Evolutionary conservation across 2,329 filamentous ascomycete species (phyloP), one percentile per base, ranked within the genome.

Genomic region (Nemania serpens): DNA sequence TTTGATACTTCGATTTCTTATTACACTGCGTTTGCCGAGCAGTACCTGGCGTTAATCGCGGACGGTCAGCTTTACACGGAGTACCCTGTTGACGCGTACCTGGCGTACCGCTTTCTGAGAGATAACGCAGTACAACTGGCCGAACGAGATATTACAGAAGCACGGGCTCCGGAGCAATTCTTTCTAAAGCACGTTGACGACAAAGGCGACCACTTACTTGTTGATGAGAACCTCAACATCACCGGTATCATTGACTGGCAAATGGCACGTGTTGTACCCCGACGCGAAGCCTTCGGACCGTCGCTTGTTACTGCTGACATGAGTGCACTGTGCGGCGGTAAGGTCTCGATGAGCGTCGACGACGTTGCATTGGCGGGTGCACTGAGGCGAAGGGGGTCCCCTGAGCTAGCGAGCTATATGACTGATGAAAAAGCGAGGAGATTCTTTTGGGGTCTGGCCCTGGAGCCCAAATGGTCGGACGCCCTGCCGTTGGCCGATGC

Each of bases 211-310:
- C 75, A 78, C 46, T 67, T 79, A 9, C 68, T 79, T 2, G 54
- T 65, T n/a, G 72, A 78, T 55, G 64, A 75, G n/a, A 62, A 74
- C 13, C 75, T 68, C 49, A 75, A 75, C 46, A 74, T 78, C 29
- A 77, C 74, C 11, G 75, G 73, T 11, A 74, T 79, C 47, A 72
- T 78, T 39, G 76, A 79, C 64, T 78, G 75, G 76, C 71, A 77
- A 63, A 75, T 70, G 70, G 71, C 74, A 17, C 62, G 72, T 50
- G 70, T 73, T 15, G 70, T 65, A 18, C 48, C 61, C 33, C 42
- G 56, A 58, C 59, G 57, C 48, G 65, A 67, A 48, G 65, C 60
- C 22, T 65, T 67, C 36, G 60, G 36, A 2, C 57, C 42, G 41
- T 65, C 65, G 13, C 61, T 67, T 43, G 59, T 66, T 13, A 53